Evolutionary conservation across 2,329 filamentous ascomycete genomes (phyloP), one percentile per base, ranked within the genome.

Genomic region (Trichoderma lentiforme): DNA sequence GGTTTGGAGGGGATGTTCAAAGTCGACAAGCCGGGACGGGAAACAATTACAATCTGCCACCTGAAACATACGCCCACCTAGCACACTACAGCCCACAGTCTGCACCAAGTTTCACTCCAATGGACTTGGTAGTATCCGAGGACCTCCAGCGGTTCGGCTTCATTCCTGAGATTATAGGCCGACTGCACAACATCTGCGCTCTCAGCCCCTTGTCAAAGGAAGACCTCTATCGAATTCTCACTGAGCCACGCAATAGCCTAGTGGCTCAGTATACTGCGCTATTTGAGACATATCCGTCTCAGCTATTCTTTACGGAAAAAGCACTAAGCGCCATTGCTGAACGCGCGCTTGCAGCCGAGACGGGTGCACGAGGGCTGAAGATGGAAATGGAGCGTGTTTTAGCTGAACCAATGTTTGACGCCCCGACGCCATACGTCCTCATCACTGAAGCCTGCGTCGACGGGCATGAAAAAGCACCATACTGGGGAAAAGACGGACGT

Each of bases 101-200:
- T 9, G 75, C 79, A 15, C 77, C 82, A 3, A 78, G 78, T 0
- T 87, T 89, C 72, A 89, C 88, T 1, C 88, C 83, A 63, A 84
- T 96, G 1, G 92, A 95, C 75, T 87, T 96, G 26, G 88, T 92
- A 30, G 92, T 90, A 4, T 92, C 93, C 1, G 85, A 88, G 12
- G 92, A 97, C 77, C 84, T 97, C 2, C 93, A 97, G 81, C 88
- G 87, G 57, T 98, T 94, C 78, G 95, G 95, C 15, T 93, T 98
- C 79, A 98, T 98, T 69, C 95, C 95, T 0, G 95, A 98, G 82
- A 86, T 98, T n/a, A 92, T 98, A 68, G 96, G 96, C n/a, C 92
- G 96, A 21, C 90, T 99, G 62, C 95, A 97, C 67, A 93, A 97
- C 72, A 92, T 94, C 63, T 94, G 94, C 73, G 93, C 96, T 0